phyloP scores from a whole-genome alignment of 2,329 filamentous ascomycete species.

The Elsinoe perseae region DNA sequence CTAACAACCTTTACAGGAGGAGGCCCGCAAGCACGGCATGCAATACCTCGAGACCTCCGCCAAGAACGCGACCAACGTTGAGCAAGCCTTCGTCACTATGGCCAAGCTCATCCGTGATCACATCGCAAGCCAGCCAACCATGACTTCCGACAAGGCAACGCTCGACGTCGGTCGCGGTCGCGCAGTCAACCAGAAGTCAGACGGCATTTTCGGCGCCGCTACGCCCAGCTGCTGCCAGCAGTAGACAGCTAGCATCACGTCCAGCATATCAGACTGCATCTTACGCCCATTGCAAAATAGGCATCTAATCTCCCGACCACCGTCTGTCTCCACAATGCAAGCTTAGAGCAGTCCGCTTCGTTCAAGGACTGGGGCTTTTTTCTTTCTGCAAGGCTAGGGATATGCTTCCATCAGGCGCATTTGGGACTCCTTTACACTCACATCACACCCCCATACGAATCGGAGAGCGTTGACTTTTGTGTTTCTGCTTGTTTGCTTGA shows the following conservation, averaged over 20 bases:
- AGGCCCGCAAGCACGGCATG: conserved; percentile 96
- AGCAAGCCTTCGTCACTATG: conserved; percentile 99
- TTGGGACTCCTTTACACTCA: background rate
- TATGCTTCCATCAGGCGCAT: background rate
- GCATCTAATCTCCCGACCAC: background rate
- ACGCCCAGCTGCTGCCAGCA: conserved; percentile 16
- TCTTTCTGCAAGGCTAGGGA: background rate
- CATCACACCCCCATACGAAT: background rate
- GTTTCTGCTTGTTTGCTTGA: background rate
- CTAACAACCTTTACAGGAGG: conserved; percentile 60
- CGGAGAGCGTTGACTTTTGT: background rate
- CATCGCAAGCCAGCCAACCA: conserved; percentile 16
- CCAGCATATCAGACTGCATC: background rate
- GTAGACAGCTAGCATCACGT: background rate
- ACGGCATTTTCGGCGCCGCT: conserved; percentile 14
- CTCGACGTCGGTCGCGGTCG: conserved; percentile 15
- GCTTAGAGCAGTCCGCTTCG: background rate
- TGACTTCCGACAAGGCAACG: conserved; percentile 16
- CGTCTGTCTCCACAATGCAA: background rate
- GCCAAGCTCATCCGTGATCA: conserved; percentile 39
- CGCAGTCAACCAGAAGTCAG: conserved; percentile 15
- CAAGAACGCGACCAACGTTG: conserved; percentile 99
- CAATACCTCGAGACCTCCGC: conserved; percentile 99
- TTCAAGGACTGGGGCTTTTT: background rate
- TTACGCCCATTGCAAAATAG: background rate